Evolutionary conservation across 2,329 filamentous ascomycete genomes (phyloP), one percentile per base, ranked within the genome.

Genomic region (Arthrobotrys conoides): DNA sequence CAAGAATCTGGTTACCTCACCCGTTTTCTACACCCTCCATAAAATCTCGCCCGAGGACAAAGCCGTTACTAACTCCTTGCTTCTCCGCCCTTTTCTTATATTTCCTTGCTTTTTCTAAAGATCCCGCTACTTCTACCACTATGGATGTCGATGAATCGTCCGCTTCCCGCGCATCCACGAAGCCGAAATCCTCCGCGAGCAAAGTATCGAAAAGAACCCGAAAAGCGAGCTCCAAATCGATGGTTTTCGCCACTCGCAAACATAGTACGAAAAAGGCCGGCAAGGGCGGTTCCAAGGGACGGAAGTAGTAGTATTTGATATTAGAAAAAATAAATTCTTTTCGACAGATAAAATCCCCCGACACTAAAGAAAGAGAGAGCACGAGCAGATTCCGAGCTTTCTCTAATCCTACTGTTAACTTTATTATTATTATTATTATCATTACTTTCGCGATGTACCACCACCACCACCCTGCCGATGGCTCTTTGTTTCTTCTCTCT

Each of bases 31-130:
- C 57, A 78, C 75, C 73, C 73, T 78, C 75, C 68, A 78, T 53
- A 59, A n/a, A 68, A 10, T 66, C 44, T 63, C 44, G 75, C 75
- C 53, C 53, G 57, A 76, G 33, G 55, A 51, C 63, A 71, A 77
- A 78, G 63, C 75, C 68, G 68, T 78, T 78, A 72, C 75, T 78
- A 78, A 78, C 75, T 72, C 53, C 68, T 63, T 63, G 9, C 55
- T 67, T 67, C 63, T 71, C 63, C 36, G 46, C 55, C 67, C 66
- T 68, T 72, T 71, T 77, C 75, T 69, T 78, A 78, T 78, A 78
- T 78, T 78, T 77, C 55, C 51, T 72, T 78, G 59, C 59, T 78
- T 53, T 68, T 78, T 78, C 30, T 77, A 71, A 77, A 78, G 75
- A 78, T 70, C 63, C 75, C 68, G 68, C 30, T 49, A 63, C 67